Evolutionary conservation across 345 rosid genomes (phyloP), one percentile per base, ranked within the genome.

Genomic region (Hypericum perforatum): DNA sequence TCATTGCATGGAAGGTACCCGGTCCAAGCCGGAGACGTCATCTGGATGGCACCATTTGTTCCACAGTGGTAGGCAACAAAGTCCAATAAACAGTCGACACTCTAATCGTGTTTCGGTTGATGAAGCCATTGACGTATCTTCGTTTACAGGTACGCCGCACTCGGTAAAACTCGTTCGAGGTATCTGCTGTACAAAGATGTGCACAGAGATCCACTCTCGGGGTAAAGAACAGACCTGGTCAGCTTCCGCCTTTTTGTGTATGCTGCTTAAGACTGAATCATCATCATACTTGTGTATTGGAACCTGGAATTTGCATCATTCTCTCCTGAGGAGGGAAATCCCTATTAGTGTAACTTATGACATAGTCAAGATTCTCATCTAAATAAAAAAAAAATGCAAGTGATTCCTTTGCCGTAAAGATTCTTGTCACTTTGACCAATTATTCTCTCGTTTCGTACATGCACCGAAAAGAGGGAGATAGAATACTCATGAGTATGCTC

Each of bases 31-130:
- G 96, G 96, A 47, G 96, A 92, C 74, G 94, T 69, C 44, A 85
- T 88, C 62, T 92, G 96, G 96, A 92, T 92, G 98, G 95, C 94
- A 56, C 98, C 89, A 39, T 88, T 92, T 75, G 96, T 88, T 74
- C 95, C 95, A 49, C 96, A 83, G 65, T 85, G 95, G 98, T 86
- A 62, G 55, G 76, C 54, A 13, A 69, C 60, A 56, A 63, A 44
- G 11, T 16, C 38, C 38, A 13, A 16, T 16, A 16, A 11, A n/a
- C 16, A n/a, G 15, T 48, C 7, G 8, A 42, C 36, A 55, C 44
- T 41, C 59, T 46, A 42, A 40, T 7, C 15, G 10, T 12, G 16
- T 46, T n/a, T 12, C 5, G 5, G 22, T 6, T 10, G 8, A 32
- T 13, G 9, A 13, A 14, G 5, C 14, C 8, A 5, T 14, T 32